Evolutionary conservation across 116 monocot species (phyloP).

Genomic region (Papilionanthe hybrid): DNA sequence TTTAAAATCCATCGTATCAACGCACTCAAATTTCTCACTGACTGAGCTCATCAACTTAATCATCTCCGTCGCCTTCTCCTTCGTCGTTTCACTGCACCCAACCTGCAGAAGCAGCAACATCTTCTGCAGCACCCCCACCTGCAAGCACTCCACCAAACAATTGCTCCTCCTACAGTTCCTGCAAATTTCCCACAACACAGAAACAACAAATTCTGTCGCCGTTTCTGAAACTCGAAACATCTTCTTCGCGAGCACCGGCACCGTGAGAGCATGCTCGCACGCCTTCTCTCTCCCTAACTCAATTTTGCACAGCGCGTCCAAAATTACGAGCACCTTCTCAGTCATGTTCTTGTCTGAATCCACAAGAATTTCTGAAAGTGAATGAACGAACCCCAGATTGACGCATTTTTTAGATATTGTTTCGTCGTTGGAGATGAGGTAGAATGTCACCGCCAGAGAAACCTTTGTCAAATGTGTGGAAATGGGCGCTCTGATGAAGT

Average conservation of each 20-base stretch:
- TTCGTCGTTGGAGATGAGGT: background rate
- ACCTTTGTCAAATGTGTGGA: conserved; percentile 36
- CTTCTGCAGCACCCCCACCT: conserved; percentile 78
- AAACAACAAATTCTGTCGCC: conserved; percentile 4
- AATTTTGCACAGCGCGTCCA: background rate
- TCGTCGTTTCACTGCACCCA: conserved; percentile 48
- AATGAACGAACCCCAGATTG: conserved; percentile 16
- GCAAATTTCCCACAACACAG: conserved; percentile 6
- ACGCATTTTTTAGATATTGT: conserved; percentile 7
- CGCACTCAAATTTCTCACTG: conserved; percentile 41
- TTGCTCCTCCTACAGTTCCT: background rate
- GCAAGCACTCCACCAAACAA: conserved; percentile 19
- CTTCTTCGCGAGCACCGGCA: conserved; percentile 8
- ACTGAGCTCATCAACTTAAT: conserved; percentile 54
- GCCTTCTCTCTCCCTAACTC: conserved; percentile 10
- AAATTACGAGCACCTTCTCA: background rate
- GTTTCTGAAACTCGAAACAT: conserved; percentile 15
- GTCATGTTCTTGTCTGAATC: conserved; percentile 14
- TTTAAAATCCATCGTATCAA: conserved; percentile 56
- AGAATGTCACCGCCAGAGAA: background rate
- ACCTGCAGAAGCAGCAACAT: conserved; percentile 68
- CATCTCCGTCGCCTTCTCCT: conserved; percentile 58
- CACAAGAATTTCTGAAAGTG: conserved; percentile 26
- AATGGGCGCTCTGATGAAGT: conserved; percentile 35
- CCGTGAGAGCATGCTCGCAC: background rate